Base-by-base conservation (phyloP, 345 rosid species). In the Alliaria petiolata region DNA sequence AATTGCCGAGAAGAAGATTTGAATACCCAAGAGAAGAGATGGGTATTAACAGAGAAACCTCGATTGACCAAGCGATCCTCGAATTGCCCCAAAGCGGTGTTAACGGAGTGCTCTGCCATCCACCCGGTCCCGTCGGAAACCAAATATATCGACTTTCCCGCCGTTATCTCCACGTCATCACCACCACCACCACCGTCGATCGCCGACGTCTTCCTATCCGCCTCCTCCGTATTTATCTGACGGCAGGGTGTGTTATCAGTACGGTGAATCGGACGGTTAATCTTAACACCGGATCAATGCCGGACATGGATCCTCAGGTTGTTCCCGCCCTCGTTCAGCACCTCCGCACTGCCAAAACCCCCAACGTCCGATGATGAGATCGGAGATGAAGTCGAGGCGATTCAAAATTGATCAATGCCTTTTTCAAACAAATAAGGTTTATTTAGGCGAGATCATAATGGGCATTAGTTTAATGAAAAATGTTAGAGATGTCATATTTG, bases 291-390 rank as follows among this genome's bases (percentile, higher is more conserved):
- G 36, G 96, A 84, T 16, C 96, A 95, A 90, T 95, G 99, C 99
- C 99, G 4, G 99, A 95, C 81, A 95, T 92, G 84, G 99, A 95
- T 75, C 99, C 98, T 5, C 99, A 92, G 74, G 98, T 95, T 59
- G 98, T 95, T 43, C 98, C 98, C 30, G 93, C 99, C 31, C 93
- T 95, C 4, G 80, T 88, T 49, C 97, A 95, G 74, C 99, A 92
- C 79, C 97, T 95, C 67, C 99, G 99, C 76, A 95, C 97, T 14
- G 99, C 99, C 40, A 95, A 95, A 81, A 91, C 98, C 34, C 99
- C 99, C 14, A 89, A 88, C 65, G 99, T 95, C 72, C 98, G 98
- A n/a, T n/a, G n/a, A n/a, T n/a, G n/a, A n/a, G n/a, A n/a, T n/a
- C n/a, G n/a, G n/a, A n/a, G n/a, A n/a, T n/a, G n/a, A n/a, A n/a